Evolutionary conservation across 768 basidiomycete genomes (phyloP).

Genomic region (Pleurotus tuber-regium): DNA sequence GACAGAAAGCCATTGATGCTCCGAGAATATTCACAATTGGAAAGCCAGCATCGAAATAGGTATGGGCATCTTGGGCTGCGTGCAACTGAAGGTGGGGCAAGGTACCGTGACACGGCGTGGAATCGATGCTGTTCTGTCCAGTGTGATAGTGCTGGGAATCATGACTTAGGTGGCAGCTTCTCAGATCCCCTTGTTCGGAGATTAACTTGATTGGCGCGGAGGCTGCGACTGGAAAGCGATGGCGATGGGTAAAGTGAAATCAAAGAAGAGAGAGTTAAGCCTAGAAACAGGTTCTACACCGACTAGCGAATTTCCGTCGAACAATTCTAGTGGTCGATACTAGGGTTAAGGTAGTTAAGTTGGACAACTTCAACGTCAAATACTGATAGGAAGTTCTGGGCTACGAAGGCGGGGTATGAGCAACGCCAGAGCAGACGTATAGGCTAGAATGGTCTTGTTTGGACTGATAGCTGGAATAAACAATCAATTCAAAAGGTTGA

Average conservation of each 20-base stretch:
- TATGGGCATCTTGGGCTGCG: not conserved
- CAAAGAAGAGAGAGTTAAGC: too few relatives aligned
- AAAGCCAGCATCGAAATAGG: not conserved
- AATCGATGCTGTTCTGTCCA: not conserved
- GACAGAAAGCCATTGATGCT: conserved; percentile 2
- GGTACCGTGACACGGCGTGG: conserved; percentile 3
- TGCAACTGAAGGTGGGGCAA: not conserved
- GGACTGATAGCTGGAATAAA: too few relatives aligned
- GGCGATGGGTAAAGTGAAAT: too few relatives aligned
- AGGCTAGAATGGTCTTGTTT: not conserved
- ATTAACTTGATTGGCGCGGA: conserved; percentile 1
- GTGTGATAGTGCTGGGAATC: not conserved
- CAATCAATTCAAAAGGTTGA: too few relatives aligned
- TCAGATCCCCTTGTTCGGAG: not conserved
- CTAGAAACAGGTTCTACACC: too few relatives aligned
- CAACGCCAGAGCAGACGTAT: not conserved
- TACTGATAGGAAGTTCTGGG: not conserved
- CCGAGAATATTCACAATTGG: conserved; percentile 3
- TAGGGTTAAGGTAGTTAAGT: too few relatives aligned
- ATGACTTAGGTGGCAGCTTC: not conserved
- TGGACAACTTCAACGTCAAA: not conserved
- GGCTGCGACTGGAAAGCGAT: too few relatives aligned
- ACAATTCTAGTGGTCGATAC: too few relatives aligned
- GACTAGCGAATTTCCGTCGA: too few relatives aligned
- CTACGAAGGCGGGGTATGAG: not conserved